phyloP scores from a whole-genome alignment of 2,329 filamentous ascomycete genomes.

The Dactylellina cionopaga region DNA sequence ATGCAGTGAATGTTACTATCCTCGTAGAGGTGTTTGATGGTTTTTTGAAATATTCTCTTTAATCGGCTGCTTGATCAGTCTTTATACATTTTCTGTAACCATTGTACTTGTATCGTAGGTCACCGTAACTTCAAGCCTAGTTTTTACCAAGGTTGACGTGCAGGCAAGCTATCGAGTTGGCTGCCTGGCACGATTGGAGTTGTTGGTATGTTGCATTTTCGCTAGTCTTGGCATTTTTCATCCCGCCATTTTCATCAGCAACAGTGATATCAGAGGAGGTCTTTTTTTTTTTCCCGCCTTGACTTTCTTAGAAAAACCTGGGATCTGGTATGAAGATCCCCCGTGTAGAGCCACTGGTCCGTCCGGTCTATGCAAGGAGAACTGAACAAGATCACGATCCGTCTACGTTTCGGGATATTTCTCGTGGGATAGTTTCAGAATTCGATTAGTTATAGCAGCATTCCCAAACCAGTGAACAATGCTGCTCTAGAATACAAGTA shows the following conservation, averaged over 20 bases:
- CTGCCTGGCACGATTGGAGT: constrained; percentile 30
- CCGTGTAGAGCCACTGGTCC: not conserved
- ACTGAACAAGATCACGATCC: not conserved
- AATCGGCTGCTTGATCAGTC: not conserved
- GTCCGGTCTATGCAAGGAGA: not conserved
- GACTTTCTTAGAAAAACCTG: not conserved
- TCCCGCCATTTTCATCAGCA: not conserved
- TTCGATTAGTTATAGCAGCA: not conserved
- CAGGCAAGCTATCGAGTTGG: not conserved
- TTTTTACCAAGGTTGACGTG: not conserved
- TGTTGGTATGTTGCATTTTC: constrained; percentile 48
- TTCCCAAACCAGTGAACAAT: constrained; percentile 17
- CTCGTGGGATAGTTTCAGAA: not conserved
- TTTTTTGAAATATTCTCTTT: not conserved
- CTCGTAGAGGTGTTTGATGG: constrained; percentile 32
- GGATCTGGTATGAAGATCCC: constrained; percentile 22
- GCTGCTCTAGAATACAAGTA: not conserved
- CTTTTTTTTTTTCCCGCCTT: not conserved
- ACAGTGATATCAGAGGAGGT: too few species aligned
- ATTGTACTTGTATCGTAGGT: not conserved
- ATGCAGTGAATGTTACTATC: constrained; percentile 10
- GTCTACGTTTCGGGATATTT: constrained; percentile 1
- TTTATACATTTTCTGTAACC: constrained; percentile 3
- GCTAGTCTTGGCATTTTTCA: not conserved
- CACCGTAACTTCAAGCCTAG: too few species aligned